Evolutionary conservation across 495 filamentous ascomycete genomes (phyloP).

Genomic region (Bathelium albidoporum): DNA sequence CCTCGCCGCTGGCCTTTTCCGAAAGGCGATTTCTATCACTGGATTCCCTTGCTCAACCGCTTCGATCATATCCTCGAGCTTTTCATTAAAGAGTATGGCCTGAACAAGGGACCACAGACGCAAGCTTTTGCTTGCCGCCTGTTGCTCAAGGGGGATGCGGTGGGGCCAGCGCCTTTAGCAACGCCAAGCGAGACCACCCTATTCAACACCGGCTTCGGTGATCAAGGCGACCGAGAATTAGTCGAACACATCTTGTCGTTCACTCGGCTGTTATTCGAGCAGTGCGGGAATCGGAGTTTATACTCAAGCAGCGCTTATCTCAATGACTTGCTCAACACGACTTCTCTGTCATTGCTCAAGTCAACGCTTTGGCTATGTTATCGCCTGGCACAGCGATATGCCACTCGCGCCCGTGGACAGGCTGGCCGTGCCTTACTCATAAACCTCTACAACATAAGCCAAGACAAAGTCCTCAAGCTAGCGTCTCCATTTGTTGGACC

Average conservation of each 20-base stretch:
- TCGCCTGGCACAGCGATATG: constrained; percentile 79
- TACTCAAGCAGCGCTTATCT: constrained; percentile 87
- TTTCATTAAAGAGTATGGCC: constrained; percentile 69
- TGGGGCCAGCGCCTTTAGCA: constrained; percentile 20
- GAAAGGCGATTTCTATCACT: constrained; percentile 95
- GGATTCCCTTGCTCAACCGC: constrained; percentile 89
- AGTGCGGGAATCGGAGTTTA: constrained; percentile 93
- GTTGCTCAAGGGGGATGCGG: constrained; percentile 45
- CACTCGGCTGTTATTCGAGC: constrained; percentile 75
- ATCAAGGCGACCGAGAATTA: constrained; percentile 69
- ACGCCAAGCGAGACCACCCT: constrained; percentile 34
- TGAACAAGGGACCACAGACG: constrained; percentile 71
- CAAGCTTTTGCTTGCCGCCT: constrained; percentile 57
- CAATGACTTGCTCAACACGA: constrained; percentile 77
- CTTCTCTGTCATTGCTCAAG: constrained; percentile 64
- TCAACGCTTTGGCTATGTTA: constrained; percentile 65
- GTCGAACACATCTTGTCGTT: constrained; percentile 73
- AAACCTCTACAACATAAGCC: constrained; percentile 88
- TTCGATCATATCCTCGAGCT: constrained; percentile 83
- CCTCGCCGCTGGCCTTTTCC: constrained; percentile 88
- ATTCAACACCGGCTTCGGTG: constrained; percentile 47
- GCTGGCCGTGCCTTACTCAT: constrained; percentile 58
- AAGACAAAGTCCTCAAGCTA: constrained; percentile 75
- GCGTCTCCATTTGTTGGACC: constrained; percentile 74
- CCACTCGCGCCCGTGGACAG: constrained; percentile 61